A percentile compares a stretch with the other conserved stretches of the same genome.
Evolutionary conservation across 2,329 filamentous ascomycete species (phyloP).

Genomic region (Colletotrichum sp.): DNA sequence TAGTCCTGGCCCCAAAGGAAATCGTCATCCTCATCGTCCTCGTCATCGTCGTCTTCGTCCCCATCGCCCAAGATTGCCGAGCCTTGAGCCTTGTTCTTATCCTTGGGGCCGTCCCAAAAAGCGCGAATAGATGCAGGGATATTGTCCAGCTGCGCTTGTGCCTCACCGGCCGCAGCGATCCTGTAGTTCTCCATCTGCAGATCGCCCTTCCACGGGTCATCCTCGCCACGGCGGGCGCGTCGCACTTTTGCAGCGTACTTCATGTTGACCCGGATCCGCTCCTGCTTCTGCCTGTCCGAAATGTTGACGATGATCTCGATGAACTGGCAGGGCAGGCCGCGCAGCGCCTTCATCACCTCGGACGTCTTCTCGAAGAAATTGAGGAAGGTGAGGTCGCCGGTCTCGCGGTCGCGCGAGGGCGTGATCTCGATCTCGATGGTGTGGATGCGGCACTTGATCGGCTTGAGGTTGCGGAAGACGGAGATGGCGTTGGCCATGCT

Average conservation of each 20-base stretch:
- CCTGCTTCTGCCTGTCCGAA: background rate
- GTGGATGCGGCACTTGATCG: slow-evolving; percentile 32
- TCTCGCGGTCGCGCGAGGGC: slow-evolving; percentile 23
- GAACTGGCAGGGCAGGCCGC: slow-evolving; percentile 35
- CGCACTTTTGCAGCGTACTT: slow-evolving; percentile 4
- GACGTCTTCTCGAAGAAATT: slow-evolving; percentile 36
- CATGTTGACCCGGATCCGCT: slow-evolving; percentile 7
- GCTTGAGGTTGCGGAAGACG: slow-evolving; percentile 32
- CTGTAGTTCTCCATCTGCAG: slow-evolving; percentile 19
- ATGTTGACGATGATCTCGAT: slow-evolving; percentile 39
- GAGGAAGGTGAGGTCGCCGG: slow-evolving; percentile 34
- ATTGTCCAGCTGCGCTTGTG: slow-evolving; percentile 3
- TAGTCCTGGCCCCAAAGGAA: background rate
- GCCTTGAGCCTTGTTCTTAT: background rate
- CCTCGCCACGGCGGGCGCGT: slow-evolving; percentile 2
- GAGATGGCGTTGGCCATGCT: slow-evolving; percentile 39
- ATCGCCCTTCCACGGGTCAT: slow-evolving; percentile 25
- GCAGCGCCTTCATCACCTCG: slow-evolving; percentile 33
- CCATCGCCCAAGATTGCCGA: slow-evolving; percentile 9
- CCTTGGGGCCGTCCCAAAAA: background rate
- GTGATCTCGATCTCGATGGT: slow-evolving; percentile 47
- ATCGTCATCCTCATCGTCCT: background rate
- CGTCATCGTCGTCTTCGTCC: slow-evolving; percentile 9
- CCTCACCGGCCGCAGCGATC: slow-evolving; percentile 6
- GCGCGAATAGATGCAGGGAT: slow-evolving; percentile 11